Base-by-base conservation (phyloP, 768 basidiomycete species). In the Panaeolus papilionaceus region DNA sequence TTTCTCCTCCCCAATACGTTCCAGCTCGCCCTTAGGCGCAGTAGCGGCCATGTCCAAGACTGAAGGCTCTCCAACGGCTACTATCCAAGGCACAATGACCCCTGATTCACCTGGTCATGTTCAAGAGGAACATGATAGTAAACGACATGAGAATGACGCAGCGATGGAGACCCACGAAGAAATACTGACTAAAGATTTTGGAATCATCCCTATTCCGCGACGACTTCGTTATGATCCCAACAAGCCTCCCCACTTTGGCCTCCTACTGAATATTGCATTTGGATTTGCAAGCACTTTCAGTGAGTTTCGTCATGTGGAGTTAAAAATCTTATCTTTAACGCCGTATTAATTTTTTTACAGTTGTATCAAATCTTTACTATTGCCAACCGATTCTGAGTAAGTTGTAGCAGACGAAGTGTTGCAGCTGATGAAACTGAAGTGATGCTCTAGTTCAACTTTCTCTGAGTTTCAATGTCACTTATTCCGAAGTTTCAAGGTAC, bases 311-410 rank as follows among this genome's bases (percentile, higher is more conserved):
- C 6, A 5, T 61, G 64, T 23, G 62, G 40, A 42, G 28, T 16
- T 39, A 16, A 23, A 39, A 12, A 26, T 8, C 1, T 28, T 23
- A 49, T 38, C 18, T 23, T 44, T 40, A 38, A 64, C 40, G 38
- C 62, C 54, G 10, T 44, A 23, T 8, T 18, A 26, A n/a, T 38
- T 47, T 61, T 23, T 38, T 47, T 61, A 26, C 66, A 91, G 90
- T 80, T 49, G 88, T 88, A 14, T 85, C 88, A n/a, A 95, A 95
- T 73, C 75, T 95, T 61, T 95, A 94, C 74, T 95, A 94, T 71
- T 92, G 89, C 68, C 92, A 93, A 79, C 93, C 93, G 0, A 75
- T 95, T 71, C 78, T 94, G 14, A 92, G 93, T 88, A 75, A 69
- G 84, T 79, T 16, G 9, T 51, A 4, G 9, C 20, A 39, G 23